Evolutionary conservation across 768 basidiomycete genomes (phyloP), one percentile per base, ranked within the genome.

Genomic region (Scleroderma citrinum): DNA sequence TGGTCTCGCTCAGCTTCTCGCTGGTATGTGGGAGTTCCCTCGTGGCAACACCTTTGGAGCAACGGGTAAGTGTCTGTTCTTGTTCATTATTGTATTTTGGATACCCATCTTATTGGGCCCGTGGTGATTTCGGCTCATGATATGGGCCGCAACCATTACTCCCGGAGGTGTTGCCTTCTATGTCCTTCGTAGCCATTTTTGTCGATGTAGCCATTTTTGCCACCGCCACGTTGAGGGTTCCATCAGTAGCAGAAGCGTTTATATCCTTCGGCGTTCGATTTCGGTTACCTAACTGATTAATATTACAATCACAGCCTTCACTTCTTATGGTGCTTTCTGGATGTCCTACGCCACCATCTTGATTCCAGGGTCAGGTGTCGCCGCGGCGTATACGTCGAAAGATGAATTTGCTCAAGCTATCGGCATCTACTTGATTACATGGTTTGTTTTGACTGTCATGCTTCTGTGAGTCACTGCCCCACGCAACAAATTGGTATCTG

Each of bases 21-120:
- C 91, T 26, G 92, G 92, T 36, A 90, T 92, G 85, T 92, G 89
- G 89, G 83, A 84, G 66, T 85, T 83, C 68, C 78, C 81, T 14
- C 68, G 76, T 29, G 82, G 82, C 1, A 88, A 90, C 55, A 71
- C 69, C 0, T 87, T 89, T 53, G 84, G 82, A 56, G 86, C 77
- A 11, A 82, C 85, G 24, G 84, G 86, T 85, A 35, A 66, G 83
- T 69, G 2, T 14, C 32, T 26, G 13, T 6, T 7, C 13, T 52
- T 29, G 2, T 2, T 23, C 5, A 23, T 31, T 21, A 4, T 32
- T n/a, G n/a, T n/a, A n/a, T n/a, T 21, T 30, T 30, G 42, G 23
- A 17, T 43, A 24, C 20, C 38, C 20, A 39, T 12, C 12, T 14
- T 23, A 21, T n/a, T 12, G 19, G 38, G 19, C 10, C 8, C 26